Percentiles rank a stretch among this genome's conserved stretches.
Conservation (phyloP, 108 stramenopile genomes). For the Nitzschia sp. region DNA sequence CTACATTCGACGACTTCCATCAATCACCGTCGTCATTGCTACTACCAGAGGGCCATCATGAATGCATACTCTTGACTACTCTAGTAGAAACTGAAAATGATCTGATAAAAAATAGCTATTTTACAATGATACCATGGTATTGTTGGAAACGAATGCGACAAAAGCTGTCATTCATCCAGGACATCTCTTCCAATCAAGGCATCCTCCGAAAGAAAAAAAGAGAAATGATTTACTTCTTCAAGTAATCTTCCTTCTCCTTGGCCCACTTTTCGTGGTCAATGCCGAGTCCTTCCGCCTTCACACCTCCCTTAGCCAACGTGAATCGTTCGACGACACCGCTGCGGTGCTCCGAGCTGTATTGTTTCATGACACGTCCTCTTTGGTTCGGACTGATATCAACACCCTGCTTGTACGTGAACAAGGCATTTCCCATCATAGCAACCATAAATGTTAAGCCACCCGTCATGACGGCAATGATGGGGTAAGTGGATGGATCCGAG, state of each 20-base stretch:
- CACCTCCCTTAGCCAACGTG: conserved; percentile 8
- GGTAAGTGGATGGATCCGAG: conserved; percentile 64
- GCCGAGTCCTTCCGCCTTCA: conserved; percentile 69
- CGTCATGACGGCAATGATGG: conserved; percentile 62
- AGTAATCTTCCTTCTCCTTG: conserved; percentile 49
- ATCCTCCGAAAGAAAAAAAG: too few species aligned
- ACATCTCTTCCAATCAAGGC: too few species aligned
- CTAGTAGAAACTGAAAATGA: too few species aligned
- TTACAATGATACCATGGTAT: too few species aligned
- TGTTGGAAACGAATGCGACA: too few species aligned
- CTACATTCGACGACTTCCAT: too few species aligned
- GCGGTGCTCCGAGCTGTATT: conserved; percentile 8
- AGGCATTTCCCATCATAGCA: conserved; percentile 49
- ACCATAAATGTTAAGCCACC: conserved; percentile 55
- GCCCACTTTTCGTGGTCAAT: conserved; percentile 69
- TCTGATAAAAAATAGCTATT: too few species aligned
- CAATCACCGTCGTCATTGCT: too few species aligned
- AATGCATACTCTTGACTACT: too few species aligned
- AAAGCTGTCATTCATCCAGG: too few species aligned
- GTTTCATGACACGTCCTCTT: conserved; percentile 5
- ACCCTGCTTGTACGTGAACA: conserved; percentile 57
- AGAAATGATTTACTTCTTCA: conserved; percentile 18
- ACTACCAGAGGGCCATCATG: too few species aligned
- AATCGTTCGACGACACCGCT: conserved; percentile 21
- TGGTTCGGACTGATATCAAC: conserved; percentile 53